Conservation (phyloP, 139 green algal species). For the Mesotaenium endlicherianum region DNA sequence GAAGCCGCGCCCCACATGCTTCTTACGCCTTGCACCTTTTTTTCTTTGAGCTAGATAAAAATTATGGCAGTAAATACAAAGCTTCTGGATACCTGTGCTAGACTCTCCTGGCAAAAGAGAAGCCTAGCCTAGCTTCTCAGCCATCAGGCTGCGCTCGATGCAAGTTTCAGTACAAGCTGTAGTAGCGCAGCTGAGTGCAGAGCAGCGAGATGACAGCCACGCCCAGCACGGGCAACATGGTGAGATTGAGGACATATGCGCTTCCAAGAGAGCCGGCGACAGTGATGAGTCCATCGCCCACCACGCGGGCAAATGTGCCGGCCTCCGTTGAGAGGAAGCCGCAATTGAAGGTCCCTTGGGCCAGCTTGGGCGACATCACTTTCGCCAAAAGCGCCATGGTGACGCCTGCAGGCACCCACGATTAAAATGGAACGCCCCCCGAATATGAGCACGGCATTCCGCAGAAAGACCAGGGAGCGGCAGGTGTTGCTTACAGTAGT, state of each 20-base stretch:
- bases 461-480: no score
- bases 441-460: no score
- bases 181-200: conserved; percentile 4
- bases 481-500: no score
- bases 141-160: no score
- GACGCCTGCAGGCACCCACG: conserved; percentile 30
- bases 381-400: conserved; percentile 53
- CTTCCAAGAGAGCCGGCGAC: conserved; percentile 14
- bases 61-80: no score
- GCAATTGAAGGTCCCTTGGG: conserved; percentile 51
- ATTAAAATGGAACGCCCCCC: no score
- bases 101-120: no score
- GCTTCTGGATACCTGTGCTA: no score
- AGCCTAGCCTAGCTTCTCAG: no score
- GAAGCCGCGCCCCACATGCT: no score
- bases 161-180: conserved; percentile 26
- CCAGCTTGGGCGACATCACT: conserved; percentile 39
- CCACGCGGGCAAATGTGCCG: conserved; percentile 39
- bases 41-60: no score
- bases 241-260: conserved; percentile 24
- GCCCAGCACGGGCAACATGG: conserved; percentile 26
- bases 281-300: conserved; percentile 39
- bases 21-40: no score
- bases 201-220: conserved; percentile 1
- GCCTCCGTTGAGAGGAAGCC: conserved; percentile 51